Evolutionary conservation across 1,284 basidiomycete genomes (phyloP), one percentile per base, ranked within the genome.

Genomic region (Sanghuangporus weigelae): DNA sequence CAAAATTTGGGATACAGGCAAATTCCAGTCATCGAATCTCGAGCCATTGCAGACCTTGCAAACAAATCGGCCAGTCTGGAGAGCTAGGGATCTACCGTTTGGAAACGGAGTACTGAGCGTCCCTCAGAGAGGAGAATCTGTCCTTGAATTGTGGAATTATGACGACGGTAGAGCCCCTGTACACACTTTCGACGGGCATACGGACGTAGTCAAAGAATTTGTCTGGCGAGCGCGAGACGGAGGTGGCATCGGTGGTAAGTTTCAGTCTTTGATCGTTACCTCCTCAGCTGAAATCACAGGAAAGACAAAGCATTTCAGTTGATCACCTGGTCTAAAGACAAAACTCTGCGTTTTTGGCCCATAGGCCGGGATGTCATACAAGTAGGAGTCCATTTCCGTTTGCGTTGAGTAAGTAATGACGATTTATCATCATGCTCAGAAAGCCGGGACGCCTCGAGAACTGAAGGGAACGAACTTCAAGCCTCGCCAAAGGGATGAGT

Each of bases 321-420:
- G 2, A 93, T 99, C 57, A 98, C 96, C 0, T 98, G 96, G 96
- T 93, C 93, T 1, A 96, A 96, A 74, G 97, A 98, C 72, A 85
- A 94, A 50, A 96, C 92, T 0, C 77, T 99, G 40, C 80, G 94
- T 8, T 91, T 98, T 69, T 98, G 95, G 93, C 95, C 95, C 0
- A 81, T 98, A 4, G 84, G 88, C 56, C 75, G 79, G 1, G 88
- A 92, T 49, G 81, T 83, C 31, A 86, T 92, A 77, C 81, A 87
- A 79, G 89, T 82, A 69, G 40, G 72, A 64, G 26, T 31, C 44
- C 16, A 46, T n/a, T 7, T 14, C 2, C 16, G 2, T 21, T n/a
- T n/a, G 16, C 21, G 44, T 6, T 21, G 44, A n/a, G 16, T 1
- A 46, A 46, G 0, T 6, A 2, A n/a, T 1, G 11, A n/a, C 10